Evolutionary conservation across 1,284 basidiomycete genomes (phyloP).

Genomic region (Rhodotorula mucilaginosa): DNA sequence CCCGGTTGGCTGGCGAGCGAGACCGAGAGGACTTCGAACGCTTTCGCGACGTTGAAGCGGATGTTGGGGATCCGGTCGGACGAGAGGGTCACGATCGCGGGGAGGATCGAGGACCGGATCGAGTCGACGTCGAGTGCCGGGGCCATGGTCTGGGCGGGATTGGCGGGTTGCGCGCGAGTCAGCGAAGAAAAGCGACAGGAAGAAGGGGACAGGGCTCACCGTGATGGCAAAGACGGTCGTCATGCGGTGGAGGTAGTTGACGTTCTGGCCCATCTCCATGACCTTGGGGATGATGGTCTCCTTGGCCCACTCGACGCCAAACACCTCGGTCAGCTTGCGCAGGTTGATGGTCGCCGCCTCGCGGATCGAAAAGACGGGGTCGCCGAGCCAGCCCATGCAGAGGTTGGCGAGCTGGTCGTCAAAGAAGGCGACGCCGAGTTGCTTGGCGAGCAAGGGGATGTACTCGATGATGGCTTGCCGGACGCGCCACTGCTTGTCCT

Average conservation of each 20-base stretch:
- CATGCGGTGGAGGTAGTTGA: constrained; percentile 98
- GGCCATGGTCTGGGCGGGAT: constrained; percentile 71
- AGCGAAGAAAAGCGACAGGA: neutral
- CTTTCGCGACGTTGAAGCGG: constrained; percentile 97
- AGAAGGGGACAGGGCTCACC: constrained; percentile 56
- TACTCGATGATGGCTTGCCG: constrained; percentile 99
- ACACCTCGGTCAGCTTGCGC: constrained; percentile 96
- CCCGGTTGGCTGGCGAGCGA: constrained; percentile 66
- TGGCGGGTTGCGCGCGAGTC: too few relatives aligned
- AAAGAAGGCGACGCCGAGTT: constrained; percentile 95
- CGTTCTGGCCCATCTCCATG: constrained; percentile 93
- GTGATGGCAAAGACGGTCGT: constrained; percentile 99
- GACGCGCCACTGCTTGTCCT: constrained; percentile 99
- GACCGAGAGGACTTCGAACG: constrained; percentile 67
- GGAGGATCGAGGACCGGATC: constrained; percentile 80
- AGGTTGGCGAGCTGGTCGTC: constrained; percentile 95
- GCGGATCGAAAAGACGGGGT: constrained; percentile 96
- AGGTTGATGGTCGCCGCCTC: constrained; percentile 97
- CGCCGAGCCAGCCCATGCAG: constrained; percentile 99
- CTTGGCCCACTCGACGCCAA: constrained; percentile 97
- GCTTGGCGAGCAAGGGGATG: constrained; percentile 91
- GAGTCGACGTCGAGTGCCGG: constrained; percentile 86
- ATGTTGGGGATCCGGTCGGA: constrained; percentile 97
- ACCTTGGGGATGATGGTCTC: constrained; percentile 95
- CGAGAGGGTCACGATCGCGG: constrained; percentile 78